phyloP scores from a whole-genome alignment of 352 stramenopile species.

The Phytophthora aleatoria region DNA sequence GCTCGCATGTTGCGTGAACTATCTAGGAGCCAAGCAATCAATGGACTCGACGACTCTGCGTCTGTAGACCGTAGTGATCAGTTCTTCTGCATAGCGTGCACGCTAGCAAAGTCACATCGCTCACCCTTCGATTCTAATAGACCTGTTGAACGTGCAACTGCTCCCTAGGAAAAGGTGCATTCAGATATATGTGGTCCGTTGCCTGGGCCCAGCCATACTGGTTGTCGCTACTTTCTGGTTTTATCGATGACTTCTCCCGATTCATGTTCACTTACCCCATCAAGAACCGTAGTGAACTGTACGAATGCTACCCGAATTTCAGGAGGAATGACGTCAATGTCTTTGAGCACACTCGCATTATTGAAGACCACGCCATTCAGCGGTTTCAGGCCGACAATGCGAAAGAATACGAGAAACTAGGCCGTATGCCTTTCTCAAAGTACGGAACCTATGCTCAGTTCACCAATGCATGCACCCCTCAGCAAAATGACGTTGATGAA shows the following conservation, averaged over 20 bases:
- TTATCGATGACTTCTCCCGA: constrained; percentile 28
- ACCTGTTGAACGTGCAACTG: neutral
- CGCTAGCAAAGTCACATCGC: neutral
- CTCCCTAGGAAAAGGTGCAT: too few species aligned
- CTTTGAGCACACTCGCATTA: neutral
- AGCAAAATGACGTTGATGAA: neutral
- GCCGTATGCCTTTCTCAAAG: neutral
- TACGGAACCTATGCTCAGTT: neutral
- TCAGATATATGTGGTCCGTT: too few species aligned
- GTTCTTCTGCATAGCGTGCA: neutral
- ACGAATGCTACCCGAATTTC: constrained; percentile 14
- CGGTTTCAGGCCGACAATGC: neutral
- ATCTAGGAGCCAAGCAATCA: too few species aligned
- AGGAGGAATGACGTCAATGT: neutral
- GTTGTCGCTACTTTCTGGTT: constrained; percentile 26
- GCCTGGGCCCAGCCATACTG: constrained; percentile 12
- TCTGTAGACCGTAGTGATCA: too few species aligned
- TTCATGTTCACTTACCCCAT: constrained; percentile 27
- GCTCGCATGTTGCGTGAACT: too few species aligned
- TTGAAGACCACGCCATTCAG: neutral
- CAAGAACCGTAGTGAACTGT: constrained; percentile 10
- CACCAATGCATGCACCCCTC: neutral
- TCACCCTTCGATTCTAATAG: neutral
- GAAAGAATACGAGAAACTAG: neutral
- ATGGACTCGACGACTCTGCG: too few species aligned